phyloP scores from a whole-genome alignment of 2,329 filamentous ascomycete genomes.

The Xylariaceae sp. region DNA sequence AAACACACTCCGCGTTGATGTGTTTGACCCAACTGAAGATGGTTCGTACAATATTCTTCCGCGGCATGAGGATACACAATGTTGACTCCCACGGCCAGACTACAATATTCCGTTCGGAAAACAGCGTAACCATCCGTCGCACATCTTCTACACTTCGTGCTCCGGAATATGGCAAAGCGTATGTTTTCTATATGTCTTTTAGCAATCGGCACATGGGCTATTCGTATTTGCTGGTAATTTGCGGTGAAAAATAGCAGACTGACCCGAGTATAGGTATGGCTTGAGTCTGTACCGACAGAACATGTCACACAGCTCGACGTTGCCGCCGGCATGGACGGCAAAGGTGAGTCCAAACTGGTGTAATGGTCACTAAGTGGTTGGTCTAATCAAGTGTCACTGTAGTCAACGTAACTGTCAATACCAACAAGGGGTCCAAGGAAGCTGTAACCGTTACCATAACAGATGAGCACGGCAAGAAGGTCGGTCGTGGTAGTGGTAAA shows the following conservation, averaged over 20 bases:
- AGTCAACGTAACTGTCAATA: slow-evolving; percentile 58
- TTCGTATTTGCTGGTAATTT: background rate
- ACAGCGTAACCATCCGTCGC: slow-evolving; percentile 53
- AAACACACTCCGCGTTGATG: slow-evolving; percentile 62
- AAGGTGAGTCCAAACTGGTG: slow-evolving; percentile 36
- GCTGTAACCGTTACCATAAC: slow-evolving; percentile 36
- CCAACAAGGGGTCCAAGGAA: slow-evolving; percentile 15
- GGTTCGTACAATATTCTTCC: background rate
- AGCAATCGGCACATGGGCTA: too few relatives aligned
- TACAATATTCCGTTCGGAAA: slow-evolving; percentile 65
- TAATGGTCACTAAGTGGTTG: background rate
- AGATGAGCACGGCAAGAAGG: slow-evolving; percentile 36
- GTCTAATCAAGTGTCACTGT: background rate
- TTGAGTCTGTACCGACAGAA: slow-evolving; percentile 58
- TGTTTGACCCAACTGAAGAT: slow-evolving; percentile 64
- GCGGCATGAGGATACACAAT: background rate
- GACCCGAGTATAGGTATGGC: slow-evolving; percentile 56
- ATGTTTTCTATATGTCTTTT: slow-evolving; percentile 5
- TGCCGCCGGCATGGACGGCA: slow-evolving; percentile 53
- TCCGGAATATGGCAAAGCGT: slow-evolving; percentile 67
- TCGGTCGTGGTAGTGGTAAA: slow-evolving; percentile 43
- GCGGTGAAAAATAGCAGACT: background rate
- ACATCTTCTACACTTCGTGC: slow-evolving; percentile 66
- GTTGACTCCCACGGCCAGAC: slow-evolving; percentile 13
- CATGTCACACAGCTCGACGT: slow-evolving; percentile 60